phyloP scores from a whole-genome alignment of 164 flowering plant species.

The Nelumbo lutea region DNA sequence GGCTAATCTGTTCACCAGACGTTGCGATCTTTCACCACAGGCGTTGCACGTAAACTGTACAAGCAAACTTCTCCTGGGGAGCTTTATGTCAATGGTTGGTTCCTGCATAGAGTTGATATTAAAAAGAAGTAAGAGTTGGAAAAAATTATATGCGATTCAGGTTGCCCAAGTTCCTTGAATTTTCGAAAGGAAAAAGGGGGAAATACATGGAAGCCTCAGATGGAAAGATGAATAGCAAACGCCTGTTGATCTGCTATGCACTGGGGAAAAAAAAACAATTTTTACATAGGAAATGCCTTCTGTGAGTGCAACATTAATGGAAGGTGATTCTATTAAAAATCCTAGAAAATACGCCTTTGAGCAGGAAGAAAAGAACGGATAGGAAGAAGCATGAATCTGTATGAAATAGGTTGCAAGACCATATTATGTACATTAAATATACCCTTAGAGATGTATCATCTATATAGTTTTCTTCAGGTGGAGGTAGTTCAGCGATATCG shows the following conservation, averaged over 20 bases:
- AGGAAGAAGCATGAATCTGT: not conserved
- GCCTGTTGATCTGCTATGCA: not conserved
- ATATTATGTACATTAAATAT: not conserved
- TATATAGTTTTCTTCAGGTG: not conserved
- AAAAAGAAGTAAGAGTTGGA: not conserved
- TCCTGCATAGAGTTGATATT: slow-evolving; percentile 26
- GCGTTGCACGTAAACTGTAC: slow-evolving; percentile 73
- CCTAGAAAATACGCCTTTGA: no score
- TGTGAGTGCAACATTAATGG: no score
- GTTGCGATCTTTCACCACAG: slow-evolving; percentile 73
- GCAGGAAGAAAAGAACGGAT: not conserved
- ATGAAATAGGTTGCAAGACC: not conserved
- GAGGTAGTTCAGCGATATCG: not conserved
- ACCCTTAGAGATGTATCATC: not conserved
- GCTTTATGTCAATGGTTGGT: slow-evolving; percentile 46
- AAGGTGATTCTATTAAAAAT: no score
- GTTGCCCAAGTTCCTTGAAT: not conserved
- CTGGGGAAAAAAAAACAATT: not conserved
- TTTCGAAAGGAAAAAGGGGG: no score
- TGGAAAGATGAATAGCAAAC: not conserved
- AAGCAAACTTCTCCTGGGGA: slow-evolving; percentile 76
- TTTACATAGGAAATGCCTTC: not conserved
- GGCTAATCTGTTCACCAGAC: slow-evolving; percentile 72
- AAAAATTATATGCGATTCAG: not conserved
- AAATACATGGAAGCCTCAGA: not conserved